These are phyloP conservation scores for Lolium multiflorum DNA, from an alignment of 176 grass and related monocot genomes.

Conservation along the genomic window DNA sequence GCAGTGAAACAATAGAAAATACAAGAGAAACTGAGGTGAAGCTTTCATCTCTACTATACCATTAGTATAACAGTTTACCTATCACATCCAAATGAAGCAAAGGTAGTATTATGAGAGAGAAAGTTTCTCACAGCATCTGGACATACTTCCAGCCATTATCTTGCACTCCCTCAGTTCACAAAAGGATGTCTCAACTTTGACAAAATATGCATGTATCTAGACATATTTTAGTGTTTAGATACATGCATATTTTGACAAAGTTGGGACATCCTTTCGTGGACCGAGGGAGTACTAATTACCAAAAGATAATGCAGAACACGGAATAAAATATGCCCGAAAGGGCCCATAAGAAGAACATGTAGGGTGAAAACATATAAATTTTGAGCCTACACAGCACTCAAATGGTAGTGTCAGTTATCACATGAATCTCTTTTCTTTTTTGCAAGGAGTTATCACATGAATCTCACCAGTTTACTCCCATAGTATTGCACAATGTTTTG, in stretches of 20 bases:
- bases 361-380: slow-evolving; percentile 17
- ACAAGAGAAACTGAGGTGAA: neutral
- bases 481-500: slow-evolving; percentile 95
- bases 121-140: neutral
- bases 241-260: too few relatives aligned
- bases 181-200: too few relatives aligned
- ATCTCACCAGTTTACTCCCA: slow-evolving; percentile 82
- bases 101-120: neutral
- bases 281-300: neutral
- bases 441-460: slow-evolving; percentile 19
- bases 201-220: too few relatives aligned
- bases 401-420: slow-evolving; percentile 20
- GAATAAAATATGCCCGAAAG: neutral
- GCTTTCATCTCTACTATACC: slow-evolving; percentile 2
- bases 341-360: neutral
- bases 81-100: neutral
- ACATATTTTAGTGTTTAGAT: too few relatives aligned
- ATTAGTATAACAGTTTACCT: neutral
- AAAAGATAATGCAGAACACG: neutral
- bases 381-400: neutral
- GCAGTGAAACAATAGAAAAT: neutral
- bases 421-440: slow-evolving; percentile 36
- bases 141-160: neutral
- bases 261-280: too few relatives aligned
- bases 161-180: neutral